These are phyloP conservation scores for Entamoeba nuttalli DNA, from an alignment of 208 protist genomes.

Conservation along the genomic window DNA sequence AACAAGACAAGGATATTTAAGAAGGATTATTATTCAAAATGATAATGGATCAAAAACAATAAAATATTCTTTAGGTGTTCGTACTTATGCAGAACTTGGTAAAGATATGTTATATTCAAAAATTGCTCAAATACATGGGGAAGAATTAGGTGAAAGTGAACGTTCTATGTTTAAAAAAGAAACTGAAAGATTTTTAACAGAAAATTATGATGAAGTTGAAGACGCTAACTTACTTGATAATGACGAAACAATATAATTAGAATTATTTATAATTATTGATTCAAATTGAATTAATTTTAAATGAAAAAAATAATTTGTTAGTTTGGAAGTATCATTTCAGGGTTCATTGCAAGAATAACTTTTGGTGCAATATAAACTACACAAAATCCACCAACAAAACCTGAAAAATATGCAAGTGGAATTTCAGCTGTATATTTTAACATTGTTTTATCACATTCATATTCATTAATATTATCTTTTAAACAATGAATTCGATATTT, in stretches of 20 bases:
- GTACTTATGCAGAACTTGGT: background rate
- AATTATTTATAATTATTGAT: too few relatives aligned
- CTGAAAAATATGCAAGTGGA: background rate
- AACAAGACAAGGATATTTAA: background rate
- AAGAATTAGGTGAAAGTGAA: background rate
- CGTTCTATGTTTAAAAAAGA: background rate
- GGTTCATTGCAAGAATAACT: background rate
- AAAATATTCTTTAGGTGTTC: background rate
- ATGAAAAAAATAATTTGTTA: too few relatives aligned
- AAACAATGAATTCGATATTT: background rate
- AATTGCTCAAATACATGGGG: background rate
- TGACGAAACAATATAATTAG: background rate
- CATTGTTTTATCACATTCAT: background rate
- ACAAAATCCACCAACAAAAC: background rate
- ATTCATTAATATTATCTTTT: background rate
- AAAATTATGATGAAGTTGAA: background rate
- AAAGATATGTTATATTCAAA: background rate
- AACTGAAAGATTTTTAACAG: background rate
- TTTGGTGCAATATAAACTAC: background rate
- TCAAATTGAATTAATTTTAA: too few relatives aligned
- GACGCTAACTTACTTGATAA: background rate
- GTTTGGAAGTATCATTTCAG: background rate
- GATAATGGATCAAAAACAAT: background rate
- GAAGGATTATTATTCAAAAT: background rate
- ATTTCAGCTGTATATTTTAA: background rate